Percentiles rank a stretch among this genome's conserved stretches.
Conservation (phyloP, 2,329 filamentous ascomycete species). For the Geosmithia putterillii region DNA sequence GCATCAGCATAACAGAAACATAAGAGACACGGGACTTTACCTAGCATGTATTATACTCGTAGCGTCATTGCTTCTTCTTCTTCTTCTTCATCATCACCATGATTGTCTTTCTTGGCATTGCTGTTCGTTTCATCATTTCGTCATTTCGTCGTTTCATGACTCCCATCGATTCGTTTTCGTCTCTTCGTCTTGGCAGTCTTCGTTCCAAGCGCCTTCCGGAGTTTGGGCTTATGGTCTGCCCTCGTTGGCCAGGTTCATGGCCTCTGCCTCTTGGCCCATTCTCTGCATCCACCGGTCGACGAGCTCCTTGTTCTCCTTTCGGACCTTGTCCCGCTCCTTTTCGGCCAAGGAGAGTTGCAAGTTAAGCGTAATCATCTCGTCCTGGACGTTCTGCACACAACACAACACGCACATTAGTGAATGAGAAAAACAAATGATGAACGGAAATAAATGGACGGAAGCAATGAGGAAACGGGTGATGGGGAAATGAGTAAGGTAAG, state of each 20-base stretch:
- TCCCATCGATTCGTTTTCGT: too few relatives aligned
- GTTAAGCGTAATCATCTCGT: constrained; percentile 81
- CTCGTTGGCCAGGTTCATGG: constrained; percentile 63
- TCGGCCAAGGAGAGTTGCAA: constrained; percentile 82
- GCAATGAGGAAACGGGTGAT: background rate
- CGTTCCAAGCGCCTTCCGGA: too few relatives aligned
- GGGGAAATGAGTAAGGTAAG: too few relatives aligned
- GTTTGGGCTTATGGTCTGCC: too few relatives aligned
- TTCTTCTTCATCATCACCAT: background rate
- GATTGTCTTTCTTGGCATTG: background rate
- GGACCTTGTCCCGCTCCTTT: constrained; percentile 58
- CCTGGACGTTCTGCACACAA: constrained; percentile 58
- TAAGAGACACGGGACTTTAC: background rate
- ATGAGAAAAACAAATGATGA: background rate
- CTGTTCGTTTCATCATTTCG: background rate
- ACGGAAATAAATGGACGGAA: background rate
- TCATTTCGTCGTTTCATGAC: background rate
- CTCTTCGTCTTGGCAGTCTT: too few relatives aligned
- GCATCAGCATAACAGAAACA: background rate
- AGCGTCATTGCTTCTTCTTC: background rate
- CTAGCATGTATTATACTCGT: background rate
- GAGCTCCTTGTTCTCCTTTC: constrained; percentile 76
- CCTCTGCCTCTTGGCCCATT: constrained; percentile 76
- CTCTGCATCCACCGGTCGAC: constrained; percentile 85
- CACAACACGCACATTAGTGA: too few relatives aligned